Conservation (phyloP, 768 basidiomycete genomes). For the Phaffia australis region DNA sequence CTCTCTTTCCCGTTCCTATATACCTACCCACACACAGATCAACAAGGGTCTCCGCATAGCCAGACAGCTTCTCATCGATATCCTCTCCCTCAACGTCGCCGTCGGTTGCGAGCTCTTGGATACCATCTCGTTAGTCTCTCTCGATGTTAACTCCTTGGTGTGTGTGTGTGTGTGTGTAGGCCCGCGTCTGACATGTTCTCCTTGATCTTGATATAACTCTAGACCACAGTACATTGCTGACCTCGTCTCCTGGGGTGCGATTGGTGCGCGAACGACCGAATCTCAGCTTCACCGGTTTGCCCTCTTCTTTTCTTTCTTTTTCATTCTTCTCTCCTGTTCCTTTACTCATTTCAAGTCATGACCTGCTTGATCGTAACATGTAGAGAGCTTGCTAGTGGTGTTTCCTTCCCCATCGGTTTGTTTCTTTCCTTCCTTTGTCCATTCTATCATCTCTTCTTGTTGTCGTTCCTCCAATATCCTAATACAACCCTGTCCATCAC, state of each 20-base stretch:
- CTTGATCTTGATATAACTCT: neutral
- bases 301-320: conserved; percentile 40
- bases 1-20: neutral
- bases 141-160: neutral
- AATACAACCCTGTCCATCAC: neutral
- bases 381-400: conserved; percentile 58
- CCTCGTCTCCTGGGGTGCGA: conserved; percentile 84
- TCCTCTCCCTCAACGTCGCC: conserved; percentile 78
- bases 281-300: conserved; percentile 85
- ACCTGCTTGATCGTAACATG: neutral
- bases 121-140: conserved; percentile 37
- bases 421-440: neutral
- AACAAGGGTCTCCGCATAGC: conserved; percentile 90
- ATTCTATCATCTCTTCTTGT: neutral
- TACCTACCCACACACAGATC: conserved; percentile 44
- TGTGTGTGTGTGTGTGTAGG: neutral
- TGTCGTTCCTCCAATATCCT: no score
- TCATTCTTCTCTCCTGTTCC: neutral
- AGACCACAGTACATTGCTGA: conserved; percentile 26
- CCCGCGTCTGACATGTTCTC: neutral
- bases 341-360: neutral
- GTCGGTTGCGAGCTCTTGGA: conserved; percentile 92
- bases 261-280: conserved; percentile 95
- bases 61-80: conserved; percentile 77
- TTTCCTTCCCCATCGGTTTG: conserved; percentile 77